Percentiles rank a stretch among this genome's conserved stretches.
Evolutionary conservation across 495 filamentous ascomycete genomes (phyloP).

Genomic region (Aspergillus affinis): DNA sequence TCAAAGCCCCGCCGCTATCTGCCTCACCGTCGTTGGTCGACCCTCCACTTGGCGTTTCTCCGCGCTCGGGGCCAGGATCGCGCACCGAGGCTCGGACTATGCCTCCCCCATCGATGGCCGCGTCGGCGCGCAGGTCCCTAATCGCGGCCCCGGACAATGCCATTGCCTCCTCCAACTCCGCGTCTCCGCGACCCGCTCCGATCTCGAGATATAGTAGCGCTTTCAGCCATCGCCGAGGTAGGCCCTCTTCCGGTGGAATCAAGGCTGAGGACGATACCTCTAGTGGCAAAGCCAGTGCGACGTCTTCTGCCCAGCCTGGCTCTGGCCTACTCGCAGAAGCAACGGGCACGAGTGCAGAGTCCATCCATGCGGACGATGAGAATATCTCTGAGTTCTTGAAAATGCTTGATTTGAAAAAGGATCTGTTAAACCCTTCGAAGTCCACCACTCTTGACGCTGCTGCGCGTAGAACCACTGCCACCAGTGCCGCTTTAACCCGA

Average conservation of each 20-base stretch:
- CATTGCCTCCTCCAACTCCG: conserved; percentile 59
- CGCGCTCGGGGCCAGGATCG: conserved; percentile 54
- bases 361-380: conserved; percentile 82
- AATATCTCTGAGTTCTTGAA: conserved; percentile 92
- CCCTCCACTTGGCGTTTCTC: conserved; percentile 55
- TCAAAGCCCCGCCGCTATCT: conserved; percentile 91
- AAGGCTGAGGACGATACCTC: conserved; percentile 84
- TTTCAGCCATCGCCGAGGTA: conserved; percentile 79
- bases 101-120: conserved; percentile 53
- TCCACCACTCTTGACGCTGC: conserved; percentile 57
- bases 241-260: conserved; percentile 69
- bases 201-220: conserved; percentile 75
- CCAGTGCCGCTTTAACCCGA: conserved; percentile 66
- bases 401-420: conserved; percentile 76
- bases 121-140: conserved; percentile 39
- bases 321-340: conserved; percentile 80
- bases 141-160: conserved; percentile 55
- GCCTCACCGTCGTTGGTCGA: conserved; percentile 74
- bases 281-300: conserved; percentile 81
- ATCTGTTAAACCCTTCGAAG: conserved; percentile 64
- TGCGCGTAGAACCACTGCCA: conserved; percentile 55
- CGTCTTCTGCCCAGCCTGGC: conserved; percentile 83
- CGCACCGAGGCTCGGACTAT: conserved; percentile 63
- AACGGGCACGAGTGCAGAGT: conserved; percentile 71
- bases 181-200: conserved; percentile 73